Evolutionary conservation across 202 grass and related monocot species (phyloP).

Genomic region (Carex sylvatica): DNA sequence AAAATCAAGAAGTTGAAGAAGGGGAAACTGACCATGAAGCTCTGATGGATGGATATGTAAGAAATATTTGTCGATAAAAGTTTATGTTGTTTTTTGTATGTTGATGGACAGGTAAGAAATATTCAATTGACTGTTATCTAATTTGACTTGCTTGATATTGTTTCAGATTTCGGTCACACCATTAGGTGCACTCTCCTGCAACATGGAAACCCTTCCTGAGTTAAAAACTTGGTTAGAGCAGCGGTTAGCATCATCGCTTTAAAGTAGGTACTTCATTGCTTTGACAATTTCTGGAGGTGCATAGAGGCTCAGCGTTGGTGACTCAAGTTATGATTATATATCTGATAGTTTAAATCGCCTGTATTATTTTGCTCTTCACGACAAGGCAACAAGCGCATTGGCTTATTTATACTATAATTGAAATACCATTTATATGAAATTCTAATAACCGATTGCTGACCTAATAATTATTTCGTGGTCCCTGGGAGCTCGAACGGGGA

Average conservation of each 20-base stretch:
- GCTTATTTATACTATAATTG: neutral
- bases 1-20: conserved; percentile 43
- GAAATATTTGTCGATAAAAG: conserved; percentile 22
- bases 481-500: neutral
- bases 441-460: neutral
- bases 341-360: neutral
- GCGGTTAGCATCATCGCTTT: conserved; percentile 24
- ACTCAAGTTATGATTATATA: neutral
- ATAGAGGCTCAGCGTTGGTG: neutral
- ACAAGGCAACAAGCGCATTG: neutral
- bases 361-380: neutral
- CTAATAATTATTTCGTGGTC: neutral
- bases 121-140: neutral
- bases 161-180: conserved; percentile 87
- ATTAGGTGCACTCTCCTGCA: conserved; percentile 51
- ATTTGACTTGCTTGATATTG: conserved; percentile 33
- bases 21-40: conserved; percentile 62
- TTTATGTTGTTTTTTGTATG: conserved; percentile 15
- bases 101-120: neutral
- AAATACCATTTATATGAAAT: neutral
- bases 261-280: neutral
- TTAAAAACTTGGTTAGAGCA: conserved; percentile 57
- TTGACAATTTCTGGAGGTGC: neutral
- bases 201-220: conserved; percentile 57
- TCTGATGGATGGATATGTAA: conserved; percentile 86